Conservation (phyloP, 2,329 filamentous ascomycete species). For the Colletotrichum lini region DNA sequence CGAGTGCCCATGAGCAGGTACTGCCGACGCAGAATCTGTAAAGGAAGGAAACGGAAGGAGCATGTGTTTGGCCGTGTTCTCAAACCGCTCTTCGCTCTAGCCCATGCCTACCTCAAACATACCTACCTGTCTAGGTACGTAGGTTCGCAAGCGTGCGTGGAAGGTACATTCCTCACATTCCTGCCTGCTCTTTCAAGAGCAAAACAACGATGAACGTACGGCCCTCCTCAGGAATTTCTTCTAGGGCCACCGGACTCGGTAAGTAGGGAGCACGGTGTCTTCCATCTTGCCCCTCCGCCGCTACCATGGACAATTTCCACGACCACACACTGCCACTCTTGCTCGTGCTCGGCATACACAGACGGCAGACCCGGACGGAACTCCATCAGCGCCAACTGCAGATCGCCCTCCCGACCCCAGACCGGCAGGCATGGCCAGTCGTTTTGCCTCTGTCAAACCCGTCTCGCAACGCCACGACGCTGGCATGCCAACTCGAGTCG, state of each 20-base stretch:
- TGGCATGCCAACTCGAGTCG: constrained; percentile 36
- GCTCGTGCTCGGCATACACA: constrained; percentile 2
- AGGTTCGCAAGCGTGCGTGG: background rate
- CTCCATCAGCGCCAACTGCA: constrained; percentile 2
- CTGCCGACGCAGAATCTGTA: constrained; percentile 14
- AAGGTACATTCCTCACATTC: constrained; percentile 5
- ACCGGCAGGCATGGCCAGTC: constrained; percentile 9
- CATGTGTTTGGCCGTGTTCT: background rate
- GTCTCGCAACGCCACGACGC: constrained; percentile 28
- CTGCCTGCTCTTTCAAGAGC: background rate
- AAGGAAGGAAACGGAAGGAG: background rate
- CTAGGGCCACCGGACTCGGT: too few relatives aligned
- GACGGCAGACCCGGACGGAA: constrained; percentile 15
- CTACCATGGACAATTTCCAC: constrained; percentile 6
- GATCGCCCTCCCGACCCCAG: constrained; percentile 16
- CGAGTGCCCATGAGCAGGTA: constrained; percentile 23
- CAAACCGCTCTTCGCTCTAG: background rate
- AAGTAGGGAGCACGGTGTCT: background rate
- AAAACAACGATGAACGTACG: background rate
- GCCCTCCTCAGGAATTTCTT: background rate
- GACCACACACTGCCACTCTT: constrained; percentile 1
- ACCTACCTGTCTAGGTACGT: too few relatives aligned
- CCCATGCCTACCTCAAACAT: background rate
- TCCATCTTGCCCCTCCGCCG: background rate
- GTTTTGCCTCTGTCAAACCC: constrained; percentile 28